Base-by-base conservation (phyloP, 768 basidiomycete species). In the Tricholomella constricta region DNA sequence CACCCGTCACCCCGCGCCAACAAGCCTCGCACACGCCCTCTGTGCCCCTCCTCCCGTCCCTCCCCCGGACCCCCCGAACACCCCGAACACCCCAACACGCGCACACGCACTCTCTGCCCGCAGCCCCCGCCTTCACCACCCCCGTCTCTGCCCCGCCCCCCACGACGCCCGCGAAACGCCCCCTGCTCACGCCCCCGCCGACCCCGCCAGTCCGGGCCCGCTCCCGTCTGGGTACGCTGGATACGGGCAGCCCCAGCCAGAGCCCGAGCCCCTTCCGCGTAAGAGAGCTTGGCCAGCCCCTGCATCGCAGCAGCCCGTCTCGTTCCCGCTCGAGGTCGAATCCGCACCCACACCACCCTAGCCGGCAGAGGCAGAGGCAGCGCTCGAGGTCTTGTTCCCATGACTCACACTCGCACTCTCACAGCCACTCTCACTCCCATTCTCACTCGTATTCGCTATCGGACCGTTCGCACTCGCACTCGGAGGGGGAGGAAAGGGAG, bases 141-240 rank as follows among this genome's bases (percentile, higher is more conserved):
- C 23, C 4, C 25, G 20, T 4, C 6, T 4, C 15, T 17, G 17
- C 44, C 9, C 17, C n/a, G 7, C 17, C 40, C 2, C 38, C 48
- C 1, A 38, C 48, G 19, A 1, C 41, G 42, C 42, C 32, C 34
- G 22, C 31, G 31, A 45, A 15, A 36, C 50, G 57, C 45, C 48
- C 31, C 50, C 45, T 63, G 45, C 29, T 61, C 12, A 63, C 64
- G 34, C 64, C 64, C 19, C 61, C 67, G 8, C 54, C 70, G 31
- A 67, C 71, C 20, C 67, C 73, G 9, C 60, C 67, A 5, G 31
- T 32, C 10, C 31, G 31, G 10, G 31, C 31, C 10, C 31, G 31
- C 10, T 31, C 29, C 6, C 29, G 29, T 6, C 29, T 31, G 29
- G 29, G 29, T 6, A 31, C 60, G 64, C 38, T 54, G 55, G 36